These are phyloP conservation scores for Cicer pinnatifidum DNA, from an alignment of 306 rosid genomes.

Conservation along the genomic window DNA sequence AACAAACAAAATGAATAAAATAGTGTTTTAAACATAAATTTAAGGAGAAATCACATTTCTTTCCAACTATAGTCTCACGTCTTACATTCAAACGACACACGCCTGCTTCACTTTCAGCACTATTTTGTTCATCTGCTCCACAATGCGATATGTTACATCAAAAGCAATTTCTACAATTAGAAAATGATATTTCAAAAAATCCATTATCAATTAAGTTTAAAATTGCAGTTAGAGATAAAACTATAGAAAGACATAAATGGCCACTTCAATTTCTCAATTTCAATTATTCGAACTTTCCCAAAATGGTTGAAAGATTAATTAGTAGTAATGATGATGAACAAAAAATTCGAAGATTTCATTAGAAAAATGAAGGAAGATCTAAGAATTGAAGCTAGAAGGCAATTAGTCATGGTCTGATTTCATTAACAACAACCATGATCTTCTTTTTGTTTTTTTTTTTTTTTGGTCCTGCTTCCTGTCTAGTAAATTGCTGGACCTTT, in stretches of 20 bases:
- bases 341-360: conserved; percentile 81
- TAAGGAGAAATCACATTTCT: too few relatives aligned
- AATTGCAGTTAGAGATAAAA: too few relatives aligned
- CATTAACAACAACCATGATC: neutral
- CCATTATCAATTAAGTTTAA: too few relatives aligned
- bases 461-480: too few relatives aligned
- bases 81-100: conserved; percentile 58
- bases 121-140: conserved; percentile 45
- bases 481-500: too few relatives aligned
- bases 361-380: conserved; percentile 75
- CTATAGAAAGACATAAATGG: too few relatives aligned
- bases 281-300: too few relatives aligned
- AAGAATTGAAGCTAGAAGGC: conserved; percentile 67
- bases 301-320: too few relatives aligned
- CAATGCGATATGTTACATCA: conserved; percentile 53
- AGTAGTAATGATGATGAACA: conserved; percentile 40
- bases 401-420: conserved; percentile 56
- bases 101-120: conserved; percentile 45
- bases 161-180: conserved; percentile 35
- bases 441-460: neutral
- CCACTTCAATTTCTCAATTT: too few relatives aligned
- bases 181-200: neutral
- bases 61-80: conserved; percentile 56
- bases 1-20: too few relatives aligned
- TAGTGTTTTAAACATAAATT: too few relatives aligned